Conservation (phyloP, 768 basidiomycete species). For the Lentinula guzmanii region DNA sequence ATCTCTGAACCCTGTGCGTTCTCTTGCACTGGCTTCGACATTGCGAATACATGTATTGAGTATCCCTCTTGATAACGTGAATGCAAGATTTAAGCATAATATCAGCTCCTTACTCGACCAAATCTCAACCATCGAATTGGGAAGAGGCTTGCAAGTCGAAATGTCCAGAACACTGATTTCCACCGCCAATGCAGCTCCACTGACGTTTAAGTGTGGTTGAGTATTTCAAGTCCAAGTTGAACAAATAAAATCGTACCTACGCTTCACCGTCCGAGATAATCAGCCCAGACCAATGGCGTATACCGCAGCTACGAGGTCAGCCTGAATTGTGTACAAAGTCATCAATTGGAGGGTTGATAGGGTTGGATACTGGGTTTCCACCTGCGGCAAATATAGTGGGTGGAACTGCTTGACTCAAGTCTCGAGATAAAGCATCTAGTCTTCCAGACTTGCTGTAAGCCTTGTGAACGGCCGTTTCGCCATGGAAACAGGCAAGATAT, state of each 20-base stretch:
- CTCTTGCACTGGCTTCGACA: conserved; percentile 75
- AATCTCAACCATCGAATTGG: conserved; percentile 33
- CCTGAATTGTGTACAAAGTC: too few relatives aligned
- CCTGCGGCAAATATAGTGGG: too few relatives aligned
- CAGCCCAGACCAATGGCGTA: too few relatives aligned
- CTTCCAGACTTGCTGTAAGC: too few relatives aligned
- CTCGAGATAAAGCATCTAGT: too few relatives aligned
- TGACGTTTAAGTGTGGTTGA: conserved; percentile 6
- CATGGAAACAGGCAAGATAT: too few relatives aligned
- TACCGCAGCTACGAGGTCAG: too few relatives aligned
- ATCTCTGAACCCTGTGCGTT: not conserved
- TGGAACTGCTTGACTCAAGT: too few relatives aligned
- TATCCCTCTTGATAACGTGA: conserved; percentile 76
- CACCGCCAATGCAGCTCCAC: conserved; percentile 29
- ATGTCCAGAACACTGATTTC: conserved; percentile 33
- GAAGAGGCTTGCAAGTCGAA: conserved; percentile 31
- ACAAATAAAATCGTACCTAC: conserved; percentile 10
- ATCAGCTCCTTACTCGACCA: conserved; percentile 21
- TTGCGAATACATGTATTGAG: conserved; percentile 88
- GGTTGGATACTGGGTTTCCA: too few relatives aligned
- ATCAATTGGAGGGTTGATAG: too few relatives aligned
- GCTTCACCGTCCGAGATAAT: conserved; percentile 15
- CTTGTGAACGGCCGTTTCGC: too few relatives aligned
- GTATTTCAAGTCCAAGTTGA: not conserved
- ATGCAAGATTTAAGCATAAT: not conserved